Conservation (phyloP, 768 basidiomycete species). For the Podaxis sp. region DNA sequence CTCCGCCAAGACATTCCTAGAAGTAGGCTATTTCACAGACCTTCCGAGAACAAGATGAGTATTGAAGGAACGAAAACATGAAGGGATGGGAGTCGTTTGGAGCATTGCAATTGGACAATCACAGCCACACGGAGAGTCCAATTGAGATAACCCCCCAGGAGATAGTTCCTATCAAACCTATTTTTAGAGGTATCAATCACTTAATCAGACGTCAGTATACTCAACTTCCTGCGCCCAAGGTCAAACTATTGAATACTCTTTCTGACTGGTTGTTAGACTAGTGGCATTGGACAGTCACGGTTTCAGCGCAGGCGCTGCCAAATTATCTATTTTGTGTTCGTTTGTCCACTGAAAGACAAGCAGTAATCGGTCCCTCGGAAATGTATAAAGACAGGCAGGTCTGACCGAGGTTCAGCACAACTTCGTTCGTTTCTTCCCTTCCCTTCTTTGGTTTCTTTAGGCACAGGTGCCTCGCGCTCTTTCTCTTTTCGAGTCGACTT, state of each 20-base stretch:
- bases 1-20: neutral
- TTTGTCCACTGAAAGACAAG: neutral
- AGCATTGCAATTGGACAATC: neutral
- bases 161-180: neutral
- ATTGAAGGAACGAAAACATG: no score
- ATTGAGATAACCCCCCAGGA: neutral
- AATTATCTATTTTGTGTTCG: neutral
- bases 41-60: no score
- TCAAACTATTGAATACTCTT: neutral
- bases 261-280: neutral
- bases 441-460: constrained; percentile 12
- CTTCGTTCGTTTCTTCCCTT: neutral
- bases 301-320: neutral
- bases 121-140: neutral
- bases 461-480: constrained; percentile 12
- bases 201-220: neutral
- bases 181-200: neutral
- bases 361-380: neutral
- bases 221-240: constrained; percentile 7
- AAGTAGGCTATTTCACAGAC: no score
- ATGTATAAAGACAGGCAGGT: neutral
- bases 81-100: no score
- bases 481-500: constrained; percentile 15
- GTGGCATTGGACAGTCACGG: neutral
- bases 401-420: neutral